phyloP scores from a whole-genome alignment of 192 early-diverging fungal genomes.

The Gaertneriomyces semiglobifer region DNA sequence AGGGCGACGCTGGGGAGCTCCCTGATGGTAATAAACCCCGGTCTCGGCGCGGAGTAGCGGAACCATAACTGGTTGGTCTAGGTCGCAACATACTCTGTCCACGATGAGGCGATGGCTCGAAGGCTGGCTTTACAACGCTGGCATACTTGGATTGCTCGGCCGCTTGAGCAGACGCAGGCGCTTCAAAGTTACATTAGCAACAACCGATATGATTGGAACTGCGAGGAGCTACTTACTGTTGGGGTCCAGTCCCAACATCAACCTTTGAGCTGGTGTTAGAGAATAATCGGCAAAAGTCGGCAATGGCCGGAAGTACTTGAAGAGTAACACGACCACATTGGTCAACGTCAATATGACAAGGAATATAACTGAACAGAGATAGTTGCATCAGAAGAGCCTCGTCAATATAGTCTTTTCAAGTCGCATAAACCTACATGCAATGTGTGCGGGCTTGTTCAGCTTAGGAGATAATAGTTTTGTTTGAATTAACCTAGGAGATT shows the following conservation, averaged over 20 bases:
- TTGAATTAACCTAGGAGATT: too few relatives aligned
- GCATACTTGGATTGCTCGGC: constrained; percentile 1
- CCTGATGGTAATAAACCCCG: not conserved
- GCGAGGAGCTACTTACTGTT: not conserved
- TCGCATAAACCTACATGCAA: not conserved
- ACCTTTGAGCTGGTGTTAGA: constrained; percentile 22
- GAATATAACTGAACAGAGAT: not conserved
- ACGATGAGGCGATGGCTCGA: constrained; percentile 2
- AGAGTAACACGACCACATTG: constrained; percentile 8
- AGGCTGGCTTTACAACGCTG: constrained; percentile 1
- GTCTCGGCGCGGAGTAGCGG: not conserved
- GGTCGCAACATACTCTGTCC: not conserved
- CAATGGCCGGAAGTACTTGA: constrained; percentile 18
- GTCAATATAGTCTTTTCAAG: not conserved
- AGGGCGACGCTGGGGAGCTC: constrained; percentile 22
- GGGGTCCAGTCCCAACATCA: constrained; percentile 22
- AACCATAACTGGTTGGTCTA: too few relatives aligned
- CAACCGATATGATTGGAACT: not conserved
- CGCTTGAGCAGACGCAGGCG: not conserved
- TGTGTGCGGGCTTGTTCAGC: not conserved
- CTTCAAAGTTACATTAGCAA: not conserved
- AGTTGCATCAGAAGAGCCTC: not conserved
- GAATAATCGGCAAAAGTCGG: constrained; percentile 19
- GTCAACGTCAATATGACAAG: not conserved
- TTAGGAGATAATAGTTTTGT: not conserved